phyloP scores from a whole-genome alignment of 2,329 filamentous ascomycete genomes.

The Dactylellina leptospora region DNA sequence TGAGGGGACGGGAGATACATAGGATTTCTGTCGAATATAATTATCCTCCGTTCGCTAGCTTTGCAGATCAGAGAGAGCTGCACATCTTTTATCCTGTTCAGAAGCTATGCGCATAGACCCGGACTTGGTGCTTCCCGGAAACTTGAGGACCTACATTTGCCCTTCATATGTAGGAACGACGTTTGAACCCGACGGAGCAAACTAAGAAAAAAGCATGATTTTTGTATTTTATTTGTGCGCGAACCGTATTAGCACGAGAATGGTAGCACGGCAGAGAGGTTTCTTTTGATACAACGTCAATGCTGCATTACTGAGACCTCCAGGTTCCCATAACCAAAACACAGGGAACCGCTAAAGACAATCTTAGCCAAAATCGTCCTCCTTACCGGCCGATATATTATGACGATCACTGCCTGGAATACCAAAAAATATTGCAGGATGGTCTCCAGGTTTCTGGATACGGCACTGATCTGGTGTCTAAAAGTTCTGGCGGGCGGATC shows the following conservation, averaged over 20 bases:
- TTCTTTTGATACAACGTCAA: slow-evolving; percentile 21
- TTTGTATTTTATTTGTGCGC: neutral
- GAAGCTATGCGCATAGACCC: slow-evolving; percentile 11
- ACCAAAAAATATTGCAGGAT: slow-evolving; percentile 39
- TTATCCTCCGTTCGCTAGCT: slow-evolving; percentile 52
- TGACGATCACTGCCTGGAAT: slow-evolving; percentile 42
- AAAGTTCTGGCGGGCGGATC: slow-evolving; percentile 31
- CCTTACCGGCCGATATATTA: slow-evolving; percentile 44
- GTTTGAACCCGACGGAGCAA: slow-evolving; percentile 9
- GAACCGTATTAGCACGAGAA: slow-evolving; percentile 15
- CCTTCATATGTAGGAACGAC: slow-evolving; percentile 25
- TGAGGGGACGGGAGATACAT: neutral
- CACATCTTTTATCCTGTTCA: slow-evolving; percentile 15
- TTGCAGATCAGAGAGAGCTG: slow-evolving; percentile 37
- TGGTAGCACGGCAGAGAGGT: no score
- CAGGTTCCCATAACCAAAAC: slow-evolving; percentile 34
- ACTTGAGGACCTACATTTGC: slow-evolving; percentile 1
- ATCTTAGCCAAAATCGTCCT: slow-evolving; percentile 30
- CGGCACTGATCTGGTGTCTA: slow-evolving; percentile 45
- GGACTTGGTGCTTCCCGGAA: slow-evolving; percentile 30
- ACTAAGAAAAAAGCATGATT: no score
- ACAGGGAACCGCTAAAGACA: slow-evolving; percentile 22
- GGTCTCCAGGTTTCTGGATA: slow-evolving; percentile 53
- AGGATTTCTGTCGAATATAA: slow-evolving; percentile 34
- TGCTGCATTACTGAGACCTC: slow-evolving; percentile 22